phyloP scores from a whole-genome alignment of 306 rosid species.

The Vicia faba region DNA sequence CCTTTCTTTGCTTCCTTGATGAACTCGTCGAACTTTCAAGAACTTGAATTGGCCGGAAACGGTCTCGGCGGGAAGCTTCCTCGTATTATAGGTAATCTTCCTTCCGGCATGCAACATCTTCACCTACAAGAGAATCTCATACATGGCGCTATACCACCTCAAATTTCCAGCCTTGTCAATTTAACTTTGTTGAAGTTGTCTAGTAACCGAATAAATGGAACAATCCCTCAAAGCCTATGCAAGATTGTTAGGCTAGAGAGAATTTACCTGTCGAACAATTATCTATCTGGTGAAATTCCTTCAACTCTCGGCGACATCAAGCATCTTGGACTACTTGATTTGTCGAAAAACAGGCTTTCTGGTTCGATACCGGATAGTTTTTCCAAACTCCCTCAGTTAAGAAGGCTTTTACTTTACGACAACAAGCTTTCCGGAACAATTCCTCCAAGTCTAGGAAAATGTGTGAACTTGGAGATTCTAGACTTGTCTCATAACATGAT shows the following conservation, averaged over 20 bases:
- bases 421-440: constrained; percentile 81
- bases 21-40: constrained; percentile 67
- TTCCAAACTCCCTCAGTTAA: constrained; percentile 74
- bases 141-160: constrained; percentile 75
- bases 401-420: constrained; percentile 71
- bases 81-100: constrained; percentile 70
- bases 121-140: constrained; percentile 69
- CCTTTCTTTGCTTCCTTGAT: constrained; percentile 73
- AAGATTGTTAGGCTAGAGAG: constrained; percentile 72
- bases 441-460: constrained; percentile 77
- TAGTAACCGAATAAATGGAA: constrained; percentile 71
- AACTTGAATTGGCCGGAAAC: constrained; percentile 85
- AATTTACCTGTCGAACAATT: constrained; percentile 71
- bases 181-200: constrained; percentile 79
- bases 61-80: constrained; percentile 78
- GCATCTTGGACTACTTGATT: constrained; percentile 81
- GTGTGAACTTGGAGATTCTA: constrained; percentile 76
- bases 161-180: constrained; percentile 71
- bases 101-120: constrained; percentile 59
- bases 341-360: constrained; percentile 77
- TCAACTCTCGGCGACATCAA: constrained; percentile 60
- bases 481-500: constrained; percentile 81
- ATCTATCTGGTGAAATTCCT: constrained; percentile 83
- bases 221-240: constrained; percentile 66
- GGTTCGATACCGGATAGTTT: constrained; percentile 87